Evolutionary conservation across 805 yeast species (phyloP).

Genomic region (Pichia heedii): DNA sequence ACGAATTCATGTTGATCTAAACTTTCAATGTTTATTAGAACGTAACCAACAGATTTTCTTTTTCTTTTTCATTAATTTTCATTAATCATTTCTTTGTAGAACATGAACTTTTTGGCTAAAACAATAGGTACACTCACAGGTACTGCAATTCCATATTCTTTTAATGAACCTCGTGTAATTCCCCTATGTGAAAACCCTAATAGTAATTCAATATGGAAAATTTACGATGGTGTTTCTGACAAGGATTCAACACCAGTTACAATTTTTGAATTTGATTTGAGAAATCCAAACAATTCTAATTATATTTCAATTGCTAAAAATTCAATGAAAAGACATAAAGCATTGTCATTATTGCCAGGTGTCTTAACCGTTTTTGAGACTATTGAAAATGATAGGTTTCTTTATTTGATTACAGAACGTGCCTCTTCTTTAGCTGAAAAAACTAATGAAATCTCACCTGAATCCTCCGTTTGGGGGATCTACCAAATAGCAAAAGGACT

Average conservation of each 20-base stretch:
- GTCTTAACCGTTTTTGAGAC: conserved; percentile 54
- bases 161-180: conserved; percentile 34
- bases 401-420: conserved; percentile 61
- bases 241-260: conserved; percentile 48
- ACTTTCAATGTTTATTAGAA: too few relatives aligned
- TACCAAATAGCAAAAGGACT: conserved; percentile 46
- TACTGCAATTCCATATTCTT: conserved; percentile 46
- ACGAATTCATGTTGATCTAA: too few relatives aligned
- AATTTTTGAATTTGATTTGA: conserved; percentile 54
- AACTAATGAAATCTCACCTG: conserved; percentile 19
- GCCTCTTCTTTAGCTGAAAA: conserved; percentile 43
- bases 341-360: conserved; percentile 58
- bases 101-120: conserved; percentile 62
- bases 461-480: conserved; percentile 43
- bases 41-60: too few relatives aligned
- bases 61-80: background rate
- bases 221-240: conserved; percentile 49
- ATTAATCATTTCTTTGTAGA: background rate
- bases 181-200: conserved; percentile 18
- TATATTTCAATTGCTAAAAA: conserved; percentile 34
- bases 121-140: conserved; percentile 56
- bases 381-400: conserved; percentile 46
- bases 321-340: conserved; percentile 38
- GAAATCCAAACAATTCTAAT: conserved; percentile 26
- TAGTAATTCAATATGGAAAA: conserved; percentile 44